phyloP scores from a whole-genome alignment of 1,284 basidiomycete genomes.

The Heimioporus retisporus region DNA sequence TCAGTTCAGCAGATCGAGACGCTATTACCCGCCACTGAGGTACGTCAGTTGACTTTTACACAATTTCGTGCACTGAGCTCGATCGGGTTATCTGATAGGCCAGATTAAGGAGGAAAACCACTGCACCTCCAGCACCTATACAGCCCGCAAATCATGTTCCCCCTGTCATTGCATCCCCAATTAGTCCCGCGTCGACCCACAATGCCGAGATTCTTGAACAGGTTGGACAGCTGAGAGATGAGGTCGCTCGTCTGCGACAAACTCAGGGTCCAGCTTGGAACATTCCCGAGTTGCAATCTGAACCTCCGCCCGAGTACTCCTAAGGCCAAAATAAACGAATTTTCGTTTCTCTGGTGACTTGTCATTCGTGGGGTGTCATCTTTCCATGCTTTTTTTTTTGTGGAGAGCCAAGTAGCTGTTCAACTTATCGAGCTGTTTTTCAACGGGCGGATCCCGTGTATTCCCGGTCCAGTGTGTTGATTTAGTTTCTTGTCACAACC shows the following conservation, averaged over 20 bases:
- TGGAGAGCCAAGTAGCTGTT: no score
- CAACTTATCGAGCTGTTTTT: no score
- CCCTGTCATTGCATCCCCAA: no score
- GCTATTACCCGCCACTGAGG: neutral
- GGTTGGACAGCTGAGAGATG: constrained; percentile 23
- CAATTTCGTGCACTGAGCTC: neutral
- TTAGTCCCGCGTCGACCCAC: no score
- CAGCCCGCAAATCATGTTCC: neutral
- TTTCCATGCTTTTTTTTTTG: no score
- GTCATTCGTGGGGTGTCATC: no score
- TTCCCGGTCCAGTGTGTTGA: no score
- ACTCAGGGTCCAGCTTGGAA: constrained; percentile 40
- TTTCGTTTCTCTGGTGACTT: no score
- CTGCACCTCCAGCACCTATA: no score
- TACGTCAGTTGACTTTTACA: neutral
- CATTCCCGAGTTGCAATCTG: neutral
- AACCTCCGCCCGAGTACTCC: constrained; percentile 8
- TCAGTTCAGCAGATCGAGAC: neutral
- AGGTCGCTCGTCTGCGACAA: constrained; percentile 20
- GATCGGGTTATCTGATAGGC: neutral
- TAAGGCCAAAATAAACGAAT: no score
- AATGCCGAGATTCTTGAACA: constrained; percentile 14
- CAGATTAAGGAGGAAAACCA: neutral
- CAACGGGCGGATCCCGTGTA: no score
- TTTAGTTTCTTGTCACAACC: no score